Evolutionary conservation across 768 basidiomycete species (phyloP).

Genomic region (Rhizopogon vulgaris): DNA sequence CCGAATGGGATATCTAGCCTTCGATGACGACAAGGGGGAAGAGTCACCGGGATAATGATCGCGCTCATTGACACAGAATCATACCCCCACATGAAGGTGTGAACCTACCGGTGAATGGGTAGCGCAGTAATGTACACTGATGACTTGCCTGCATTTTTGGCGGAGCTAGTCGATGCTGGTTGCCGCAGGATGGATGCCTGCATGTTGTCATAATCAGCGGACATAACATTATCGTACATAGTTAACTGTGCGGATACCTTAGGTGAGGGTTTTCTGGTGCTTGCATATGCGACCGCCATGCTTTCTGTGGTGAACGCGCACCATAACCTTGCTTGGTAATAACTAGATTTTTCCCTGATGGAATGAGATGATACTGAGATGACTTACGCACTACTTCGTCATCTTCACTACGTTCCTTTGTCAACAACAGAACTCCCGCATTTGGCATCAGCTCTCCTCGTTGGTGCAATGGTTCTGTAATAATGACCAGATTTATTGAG

Average conservation of each 20-base stretch:
- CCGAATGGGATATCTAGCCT: slow-evolving; percentile 14
- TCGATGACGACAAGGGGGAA: slow-evolving; percentile 2
- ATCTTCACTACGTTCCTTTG: slow-evolving; percentile 33
- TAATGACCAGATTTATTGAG: not conserved
- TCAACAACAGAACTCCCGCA: slow-evolving; percentile 59
- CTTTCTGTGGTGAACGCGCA: slow-evolving; percentile 80
- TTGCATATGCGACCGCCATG: slow-evolving; percentile 74
- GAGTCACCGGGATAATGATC: not conserved
- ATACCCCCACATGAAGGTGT: not conserved
- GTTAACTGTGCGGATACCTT: slow-evolving; percentile 37
- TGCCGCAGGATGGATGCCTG: slow-evolving; percentile 32
- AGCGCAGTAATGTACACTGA: slow-evolving; percentile 56
- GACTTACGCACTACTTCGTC: slow-evolving; percentile 23
- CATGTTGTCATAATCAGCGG: not conserved
- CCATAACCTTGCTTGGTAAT: slow-evolving; percentile 58
- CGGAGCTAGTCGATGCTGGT: slow-evolving; percentile 8
- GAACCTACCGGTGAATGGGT: slow-evolving; percentile 22
- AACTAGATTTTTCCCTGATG: not conserved
- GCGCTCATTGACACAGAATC: not conserved
- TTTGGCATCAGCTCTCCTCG: slow-evolving; percentile 42
- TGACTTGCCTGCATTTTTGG: slow-evolving; percentile 20
- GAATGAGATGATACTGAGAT: not conserved
- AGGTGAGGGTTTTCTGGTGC: slow-evolving; percentile 44
- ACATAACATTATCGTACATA: not conserved
- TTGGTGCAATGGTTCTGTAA: slow-evolving; percentile 28